Conservation (phyloP, 768 basidiomycete genomes). For the Russula brevipes region DNA sequence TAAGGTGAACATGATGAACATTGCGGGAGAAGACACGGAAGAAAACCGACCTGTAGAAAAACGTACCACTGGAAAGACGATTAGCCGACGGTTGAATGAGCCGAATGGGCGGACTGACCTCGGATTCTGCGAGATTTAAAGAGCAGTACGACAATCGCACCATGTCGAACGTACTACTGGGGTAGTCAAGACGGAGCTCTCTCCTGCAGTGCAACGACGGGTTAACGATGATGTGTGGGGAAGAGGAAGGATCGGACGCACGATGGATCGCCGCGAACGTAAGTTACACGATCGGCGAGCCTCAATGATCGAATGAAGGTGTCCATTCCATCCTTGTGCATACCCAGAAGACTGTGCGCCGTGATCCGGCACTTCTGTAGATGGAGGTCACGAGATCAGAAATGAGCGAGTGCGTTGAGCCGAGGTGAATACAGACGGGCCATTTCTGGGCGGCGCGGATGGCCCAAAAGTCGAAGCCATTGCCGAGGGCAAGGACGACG, state of each 20-base stretch:
- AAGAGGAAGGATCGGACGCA: neutral
- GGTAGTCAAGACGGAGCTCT: slow-evolving; percentile 2
- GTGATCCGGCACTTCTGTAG: slow-evolving; percentile 13
- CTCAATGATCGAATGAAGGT: neutral
- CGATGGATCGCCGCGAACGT: slow-evolving; percentile 16
- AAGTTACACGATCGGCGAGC: slow-evolving; percentile 14
- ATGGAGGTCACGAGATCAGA: neutral
- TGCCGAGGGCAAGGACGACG: slow-evolving; percentile 62
- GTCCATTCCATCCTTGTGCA: slow-evolving; percentile 5
- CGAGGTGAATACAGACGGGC: slow-evolving; percentile 42
- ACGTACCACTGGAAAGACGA: slow-evolving; percentile 17
- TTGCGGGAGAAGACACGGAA: slow-evolving; percentile 5
- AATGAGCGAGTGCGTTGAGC: neutral
- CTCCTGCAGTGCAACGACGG: neutral
- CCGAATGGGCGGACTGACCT: slow-evolving; percentile 6
- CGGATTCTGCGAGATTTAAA: slow-evolving; percentile 21
- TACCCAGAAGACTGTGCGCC: slow-evolving; percentile 13
- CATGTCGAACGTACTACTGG: slow-evolving; percentile 20
- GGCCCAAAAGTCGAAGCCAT: slow-evolving; percentile 67
- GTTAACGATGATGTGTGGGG: neutral
- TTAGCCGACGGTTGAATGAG: neutral
- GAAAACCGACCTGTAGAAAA: slow-evolving; percentile 16
- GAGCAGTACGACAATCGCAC: slow-evolving; percentile 23
- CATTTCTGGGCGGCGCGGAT: slow-evolving; percentile 63
- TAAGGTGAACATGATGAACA: slow-evolving; percentile 30